Conservation (phyloP, 2,329 filamentous ascomycete species). For the Cladosporium austrohemisphaericum region DNA sequence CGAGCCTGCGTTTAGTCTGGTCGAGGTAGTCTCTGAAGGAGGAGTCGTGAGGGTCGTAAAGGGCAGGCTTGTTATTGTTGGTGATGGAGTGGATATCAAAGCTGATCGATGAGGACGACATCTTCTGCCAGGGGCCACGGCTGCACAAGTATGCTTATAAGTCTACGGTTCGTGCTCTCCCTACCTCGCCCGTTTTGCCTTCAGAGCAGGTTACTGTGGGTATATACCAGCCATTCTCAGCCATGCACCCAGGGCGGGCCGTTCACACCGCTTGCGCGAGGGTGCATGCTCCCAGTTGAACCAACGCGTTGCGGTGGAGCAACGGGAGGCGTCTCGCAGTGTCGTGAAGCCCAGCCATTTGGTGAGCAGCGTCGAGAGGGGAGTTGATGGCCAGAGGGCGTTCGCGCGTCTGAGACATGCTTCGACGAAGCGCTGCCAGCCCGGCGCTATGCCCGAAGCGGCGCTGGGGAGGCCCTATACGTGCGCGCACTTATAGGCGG, state of each 20-base stretch:
- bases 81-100: background rate
- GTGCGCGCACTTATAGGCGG: conserved; percentile 9
- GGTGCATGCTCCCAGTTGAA: background rate
- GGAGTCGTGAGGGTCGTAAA: background rate
- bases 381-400: background rate
- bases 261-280: background rate
- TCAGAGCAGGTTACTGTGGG: conserved; percentile 11
- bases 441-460: background rate
- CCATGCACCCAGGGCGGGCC: conserved; percentile 7
- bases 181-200: conserved; percentile 9
- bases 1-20: conserved; percentile 1
- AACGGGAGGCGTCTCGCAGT: conserved; percentile 7
- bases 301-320: conserved; percentile 7
- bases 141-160: conserved; percentile 11
- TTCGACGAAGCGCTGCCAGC: background rate
- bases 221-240: conserved; percentile 14
- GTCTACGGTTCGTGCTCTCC: conserved; percentile 4
- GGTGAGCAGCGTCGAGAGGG: background rate
- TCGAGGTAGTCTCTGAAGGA: conserved; percentile 1
- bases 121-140: conserved; percentile 5
- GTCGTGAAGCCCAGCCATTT: conserved; percentile 15
- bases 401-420: conserved; percentile 13
- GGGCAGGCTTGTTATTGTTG: background rate
- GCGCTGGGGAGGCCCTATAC: background rate
- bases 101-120: conserved; percentile 4